Evolutionary conservation across 148 eudicot species (phyloP).

Genomic region (Persicaria maculosa): DNA sequence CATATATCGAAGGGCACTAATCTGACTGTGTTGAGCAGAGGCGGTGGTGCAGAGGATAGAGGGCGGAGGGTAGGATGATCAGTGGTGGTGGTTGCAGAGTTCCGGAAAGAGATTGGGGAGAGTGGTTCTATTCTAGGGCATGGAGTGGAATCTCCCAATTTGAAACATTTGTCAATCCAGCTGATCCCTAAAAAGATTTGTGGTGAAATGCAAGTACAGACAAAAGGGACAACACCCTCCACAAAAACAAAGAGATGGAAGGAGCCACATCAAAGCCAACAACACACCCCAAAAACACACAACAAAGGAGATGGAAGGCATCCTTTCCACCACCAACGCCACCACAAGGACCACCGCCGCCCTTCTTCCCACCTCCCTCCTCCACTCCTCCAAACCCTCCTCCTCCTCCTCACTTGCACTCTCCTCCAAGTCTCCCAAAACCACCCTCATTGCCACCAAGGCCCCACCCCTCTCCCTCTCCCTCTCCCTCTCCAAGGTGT

Average conservation of each 20-base stretch:
- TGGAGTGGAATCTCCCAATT: too few relatives aligned
- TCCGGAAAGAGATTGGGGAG: too few relatives aligned
- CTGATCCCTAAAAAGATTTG: constrained; percentile 1
- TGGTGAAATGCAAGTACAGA: constrained; percentile 5
- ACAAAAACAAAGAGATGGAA: not conserved
- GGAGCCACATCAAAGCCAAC: not conserved
- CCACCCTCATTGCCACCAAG: constrained; percentile 4
- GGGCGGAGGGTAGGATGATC: too few relatives aligned
- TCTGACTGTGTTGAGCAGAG: too few relatives aligned
- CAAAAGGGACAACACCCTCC: not conserved
- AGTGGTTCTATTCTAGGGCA: too few relatives aligned
- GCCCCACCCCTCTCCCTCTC: not conserved
- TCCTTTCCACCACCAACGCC: not conserved
- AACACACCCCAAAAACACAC: not conserved
- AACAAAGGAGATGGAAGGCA: constrained; percentile 1
- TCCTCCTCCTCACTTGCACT: not conserved
- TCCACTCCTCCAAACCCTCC: constrained; percentile 11
- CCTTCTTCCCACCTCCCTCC: not conserved
- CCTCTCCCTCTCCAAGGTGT: constrained; percentile 3
- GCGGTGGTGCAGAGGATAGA: too few relatives aligned
- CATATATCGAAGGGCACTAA: too few relatives aligned
- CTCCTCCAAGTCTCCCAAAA: constrained; percentile 14
- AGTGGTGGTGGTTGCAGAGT: too few relatives aligned
- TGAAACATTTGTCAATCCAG: not conserved
- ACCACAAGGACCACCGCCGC: constrained; percentile 1